These are phyloP conservation scores for Puccinellia tenuiflora DNA, from an alignment of 176 grass and related monocot species.

Conservation along the genomic window DNA sequence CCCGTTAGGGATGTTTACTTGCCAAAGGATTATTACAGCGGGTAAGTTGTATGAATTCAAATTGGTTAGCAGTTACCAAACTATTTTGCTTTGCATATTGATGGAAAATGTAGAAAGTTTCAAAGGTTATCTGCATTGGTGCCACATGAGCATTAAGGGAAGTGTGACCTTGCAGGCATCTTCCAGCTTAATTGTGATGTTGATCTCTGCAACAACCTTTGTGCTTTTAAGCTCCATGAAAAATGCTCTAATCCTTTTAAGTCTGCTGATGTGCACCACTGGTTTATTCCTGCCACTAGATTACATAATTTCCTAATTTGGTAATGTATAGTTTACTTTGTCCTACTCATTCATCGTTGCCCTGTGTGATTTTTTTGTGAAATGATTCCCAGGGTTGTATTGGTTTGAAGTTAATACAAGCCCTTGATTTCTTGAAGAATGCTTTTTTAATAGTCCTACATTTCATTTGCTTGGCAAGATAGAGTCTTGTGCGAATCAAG, in stretches of 20 bases:
- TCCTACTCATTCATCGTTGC: constrained; percentile 5
- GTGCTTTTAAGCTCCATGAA: neutral
- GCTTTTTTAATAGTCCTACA: constrained; percentile 53
- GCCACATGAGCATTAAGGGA: neutral
- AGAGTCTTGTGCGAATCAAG: constrained; percentile 60
- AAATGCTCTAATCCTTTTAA: neutral
- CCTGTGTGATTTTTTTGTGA: constrained; percentile 34
- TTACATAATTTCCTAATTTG: neutral
- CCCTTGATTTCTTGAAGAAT: constrained; percentile 58
- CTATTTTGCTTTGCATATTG: neutral
- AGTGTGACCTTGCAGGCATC: neutral
- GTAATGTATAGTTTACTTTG: neutral
- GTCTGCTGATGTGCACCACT: neutral
- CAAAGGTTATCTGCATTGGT: neutral
- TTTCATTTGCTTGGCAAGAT: constrained; percentile 67
- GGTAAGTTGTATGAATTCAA: constrained; percentile 39
- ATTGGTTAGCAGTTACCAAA: neutral
- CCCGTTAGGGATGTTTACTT: constrained; percentile 91
- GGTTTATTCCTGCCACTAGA: neutral
- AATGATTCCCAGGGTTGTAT: constrained; percentile 59
- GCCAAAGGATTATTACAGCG: constrained; percentile 82
- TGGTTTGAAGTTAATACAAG: constrained; percentile 69
- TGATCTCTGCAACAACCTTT: neutral
- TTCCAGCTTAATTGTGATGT: neutral
- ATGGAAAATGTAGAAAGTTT: neutral